A percentile compares a stretch with the other conserved stretches of the same genome.
phyloP scores from a whole-genome alignment of 495 filamentous ascomycete genomes.

The Venustampulla echinocandica region DNA sequence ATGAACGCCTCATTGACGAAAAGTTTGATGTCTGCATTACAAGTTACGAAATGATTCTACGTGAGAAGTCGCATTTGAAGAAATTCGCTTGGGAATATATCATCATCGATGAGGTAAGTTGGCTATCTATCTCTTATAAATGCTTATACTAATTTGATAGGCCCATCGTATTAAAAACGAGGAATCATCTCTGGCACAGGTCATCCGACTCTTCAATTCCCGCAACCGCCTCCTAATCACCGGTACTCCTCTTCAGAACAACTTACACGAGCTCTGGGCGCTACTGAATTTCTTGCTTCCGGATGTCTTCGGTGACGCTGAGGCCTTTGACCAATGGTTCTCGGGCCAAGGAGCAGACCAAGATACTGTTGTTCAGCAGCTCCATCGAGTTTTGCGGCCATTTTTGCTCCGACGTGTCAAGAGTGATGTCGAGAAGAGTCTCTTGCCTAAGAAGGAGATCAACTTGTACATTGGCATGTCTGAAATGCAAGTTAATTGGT shows the following conservation, averaged over 20 bases:
- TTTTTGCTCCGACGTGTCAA: conserved; percentile 96
- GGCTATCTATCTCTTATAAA: neutral
- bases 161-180: conserved; percentile 99
- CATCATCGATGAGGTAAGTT: conserved; percentile 76
- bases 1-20: conserved; percentile 81
- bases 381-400: conserved; percentile 86
- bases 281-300: conserved; percentile 93
- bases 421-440: conserved; percentile 96
- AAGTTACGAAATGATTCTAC: conserved; percentile 94
- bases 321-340: conserved; percentile 99
- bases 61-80: conserved; percentile 90
- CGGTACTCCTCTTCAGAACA: conserved; percentile 96
- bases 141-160: conserved; percentile 15
- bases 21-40: conserved; percentile 92
- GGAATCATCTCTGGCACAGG: conserved; percentile 91
- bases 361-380: conserved; percentile 93
- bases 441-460: conserved; percentile 94
- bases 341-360: conserved; percentile 80
- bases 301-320: conserved; percentile 94
- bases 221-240: conserved; percentile 93
- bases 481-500: conserved; percentile 99
- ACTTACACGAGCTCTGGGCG: conserved; percentile 98
- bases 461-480: conserved; percentile 98
- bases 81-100: conserved; percentile 99
- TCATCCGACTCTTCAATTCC: conserved; percentile 95